These are phyloP conservation scores for Oxytropis ochrocephala DNA, from an alignment of 306 rosid genomes.

Conservation along the genomic window DNA sequence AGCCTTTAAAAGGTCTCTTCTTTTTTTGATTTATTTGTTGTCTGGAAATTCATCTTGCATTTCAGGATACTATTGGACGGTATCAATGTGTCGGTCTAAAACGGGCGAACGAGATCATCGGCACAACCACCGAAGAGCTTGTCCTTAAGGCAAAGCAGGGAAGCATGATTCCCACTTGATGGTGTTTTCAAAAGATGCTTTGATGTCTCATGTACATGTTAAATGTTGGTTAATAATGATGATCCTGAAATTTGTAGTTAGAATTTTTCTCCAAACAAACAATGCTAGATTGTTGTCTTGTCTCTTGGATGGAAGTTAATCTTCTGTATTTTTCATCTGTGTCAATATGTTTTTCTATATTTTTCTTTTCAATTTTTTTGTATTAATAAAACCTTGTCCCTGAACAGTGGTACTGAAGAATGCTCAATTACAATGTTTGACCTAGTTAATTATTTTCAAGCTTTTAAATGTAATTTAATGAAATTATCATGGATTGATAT, in stretches of 20 bases:
- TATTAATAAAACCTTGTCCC: constrained; percentile 12
- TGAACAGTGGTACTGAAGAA: neutral
- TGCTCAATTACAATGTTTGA: neutral
- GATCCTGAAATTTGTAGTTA: constrained; percentile 14
- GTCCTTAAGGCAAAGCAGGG: constrained; percentile 62
- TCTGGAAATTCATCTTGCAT: constrained; percentile 9
- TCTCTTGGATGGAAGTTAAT: constrained; percentile 6
- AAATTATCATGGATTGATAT: neutral
- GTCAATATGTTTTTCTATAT: neutral
- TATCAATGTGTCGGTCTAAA: constrained; percentile 74
- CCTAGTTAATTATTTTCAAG: neutral
- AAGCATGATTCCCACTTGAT: constrained; percentile 21
- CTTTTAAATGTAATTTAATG: neutral
- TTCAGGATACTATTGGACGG: constrained; percentile 78
- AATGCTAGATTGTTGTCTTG: neutral
- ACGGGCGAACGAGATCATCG: constrained; percentile 87
- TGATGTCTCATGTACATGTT: constrained; percentile 12
- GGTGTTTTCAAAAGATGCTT: constrained; percentile 15
- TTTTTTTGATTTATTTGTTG: constrained; percentile 10
- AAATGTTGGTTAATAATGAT: constrained; percentile 2
- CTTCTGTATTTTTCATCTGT: neutral
- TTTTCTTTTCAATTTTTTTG: neutral
- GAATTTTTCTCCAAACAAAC: neutral
- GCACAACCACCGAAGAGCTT: constrained; percentile 92
- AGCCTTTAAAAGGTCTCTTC: neutral